Base-by-base conservation (phyloP, 2,329 filamentous ascomycete species). In the Verticillium alfalfae region DNA sequence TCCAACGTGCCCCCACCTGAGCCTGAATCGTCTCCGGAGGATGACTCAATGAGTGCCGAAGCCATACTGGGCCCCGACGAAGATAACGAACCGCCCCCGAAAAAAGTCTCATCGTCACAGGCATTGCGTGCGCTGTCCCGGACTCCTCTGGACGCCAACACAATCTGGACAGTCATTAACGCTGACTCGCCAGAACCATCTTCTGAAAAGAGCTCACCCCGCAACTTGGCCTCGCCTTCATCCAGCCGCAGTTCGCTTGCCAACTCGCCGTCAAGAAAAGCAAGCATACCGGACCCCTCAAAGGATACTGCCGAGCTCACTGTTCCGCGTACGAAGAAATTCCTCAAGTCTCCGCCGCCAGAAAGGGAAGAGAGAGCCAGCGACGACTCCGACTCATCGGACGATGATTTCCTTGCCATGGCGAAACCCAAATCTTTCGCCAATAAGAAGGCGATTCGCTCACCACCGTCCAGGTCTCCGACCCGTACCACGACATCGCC, bases 81-180 rank as follows among this genome's bases (percentile, higher is more conserved):
- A 34, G 75, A 76, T 31, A 75, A 76, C n/a, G 68, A 73, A 26
- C 74, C 71, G 16, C 75, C 77, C 34, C 81, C 82, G 2, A 82
- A 80, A 66, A 83, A 84, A 69, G 79, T 84, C 34, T 84, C 82
- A 4, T 84, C 83, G 12, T 83, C 83, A 0, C 82, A 86, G 64
- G 79, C 79, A 5, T 70, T 86, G 45, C 78, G 82, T 61, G 79
- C 80, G 3, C 70, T 86, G 57, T 83, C 83, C 16, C 75, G 82
- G 65, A 74, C 72, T 31, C 82, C 83, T 6, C 68, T 81, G n/a
- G 82, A 82, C 59, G 76, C 80, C 61, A 81, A 78, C 67, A 80
- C 79, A 5, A 75, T 81, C n/a, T 83, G 81, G 81, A 82, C 80
- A 5, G 75, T 82, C 26, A 79, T 83, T 7, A 78, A 67, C 3